Evolutionary conservation across 768 basidiomycete genomes (phyloP), one percentile per base, ranked within the genome.

Genomic region (Kwoniella dejecticola): DNA sequence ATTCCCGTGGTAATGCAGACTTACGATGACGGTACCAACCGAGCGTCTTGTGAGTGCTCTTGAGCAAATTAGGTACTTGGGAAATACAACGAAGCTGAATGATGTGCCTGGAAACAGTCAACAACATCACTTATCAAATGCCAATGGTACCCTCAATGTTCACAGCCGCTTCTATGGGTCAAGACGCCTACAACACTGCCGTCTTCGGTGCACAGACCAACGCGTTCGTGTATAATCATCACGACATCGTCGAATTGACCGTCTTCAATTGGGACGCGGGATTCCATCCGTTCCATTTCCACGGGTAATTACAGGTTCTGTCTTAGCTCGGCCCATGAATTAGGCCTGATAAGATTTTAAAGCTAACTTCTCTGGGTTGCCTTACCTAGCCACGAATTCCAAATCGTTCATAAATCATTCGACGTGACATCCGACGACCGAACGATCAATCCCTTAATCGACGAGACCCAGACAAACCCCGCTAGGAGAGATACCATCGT

Each of bases 401-500:
- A 89, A 81, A 84, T 98, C 63, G 86, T 95, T 21, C 83, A 85
- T 57, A 87, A 88, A 55, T 83, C 86, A 2, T 67, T 82, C 55
- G 84, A 94, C 74, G 91, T 86, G 68, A 85, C 85, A 0, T 81
- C 81, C 2, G 79, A 83, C 69, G 89, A 97, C 78, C 84, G 89
- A 0, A 70, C 80, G 1, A 81, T 93, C 47, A 95, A 95, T 79
- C 92, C 91, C 13, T 87, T 89, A 0, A 80, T 91, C 57, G 81
- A 83, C 23, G 89, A 91, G 79, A 87, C 85, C 13, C 89, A 91
- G 69, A 75, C 81, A 0, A 99, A 98, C 80, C 95, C 94, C 1
- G 85, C 94, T 72, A 86, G 91, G n/a, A 84, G 95, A 40, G 95
- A 99, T 78, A 94, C 91, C 0, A 81, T 95, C 15, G 84, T 86